Conservation (phyloP, 2,329 filamentous ascomycete species). For the Monosporascus sp. region DNA sequence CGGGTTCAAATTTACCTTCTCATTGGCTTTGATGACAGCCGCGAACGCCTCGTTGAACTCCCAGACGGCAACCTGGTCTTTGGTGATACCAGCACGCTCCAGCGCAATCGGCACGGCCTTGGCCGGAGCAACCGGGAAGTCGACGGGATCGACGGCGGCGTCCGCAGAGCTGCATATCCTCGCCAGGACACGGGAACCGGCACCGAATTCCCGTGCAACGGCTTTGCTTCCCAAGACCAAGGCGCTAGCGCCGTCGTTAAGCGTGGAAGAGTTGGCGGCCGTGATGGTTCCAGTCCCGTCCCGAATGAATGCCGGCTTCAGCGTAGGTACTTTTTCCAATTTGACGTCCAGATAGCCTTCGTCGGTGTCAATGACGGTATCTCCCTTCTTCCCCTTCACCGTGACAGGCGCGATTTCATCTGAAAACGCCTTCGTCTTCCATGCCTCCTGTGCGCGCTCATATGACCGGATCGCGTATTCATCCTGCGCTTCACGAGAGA, state of each 20-base stretch:
- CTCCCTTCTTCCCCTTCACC: slow-evolving; percentile 78
- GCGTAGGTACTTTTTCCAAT: slow-evolving; percentile 73
- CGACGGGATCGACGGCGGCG: slow-evolving; percentile 83
- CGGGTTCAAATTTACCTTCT: slow-evolving; percentile 53
- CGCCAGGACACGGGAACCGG: slow-evolving; percentile 76
- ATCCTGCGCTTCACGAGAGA: slow-evolving; percentile 84
- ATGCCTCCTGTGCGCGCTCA: slow-evolving; percentile 82
- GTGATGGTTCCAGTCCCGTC: slow-evolving; percentile 88
- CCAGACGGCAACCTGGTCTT: slow-evolving; percentile 90
- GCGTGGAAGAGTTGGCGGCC: slow-evolving; percentile 86
- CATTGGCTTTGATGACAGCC: slow-evolving; percentile 89
- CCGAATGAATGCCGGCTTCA: slow-evolving; percentile 87
- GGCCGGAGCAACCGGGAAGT: slow-evolving; percentile 89
- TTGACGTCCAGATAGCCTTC: slow-evolving; percentile 88
- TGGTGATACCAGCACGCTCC: slow-evolving; percentile 80
- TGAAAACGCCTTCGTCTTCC: slow-evolving; percentile 74
- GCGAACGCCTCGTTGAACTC: slow-evolving; percentile 99
- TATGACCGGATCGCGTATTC: slow-evolving; percentile 87
- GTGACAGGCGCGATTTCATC: slow-evolving; percentile 90
- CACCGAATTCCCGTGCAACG: slow-evolving; percentile 74
- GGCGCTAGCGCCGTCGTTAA: slow-evolving; percentile 92
- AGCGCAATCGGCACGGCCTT: slow-evolving; percentile 90
- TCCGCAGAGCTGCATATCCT: slow-evolving; percentile 82
- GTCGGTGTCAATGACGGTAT: slow-evolving; percentile 71
- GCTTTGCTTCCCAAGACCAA: slow-evolving; percentile 78